Conservation (phyloP, 257 asterid species). For the Solanum habrochaites region DNA sequence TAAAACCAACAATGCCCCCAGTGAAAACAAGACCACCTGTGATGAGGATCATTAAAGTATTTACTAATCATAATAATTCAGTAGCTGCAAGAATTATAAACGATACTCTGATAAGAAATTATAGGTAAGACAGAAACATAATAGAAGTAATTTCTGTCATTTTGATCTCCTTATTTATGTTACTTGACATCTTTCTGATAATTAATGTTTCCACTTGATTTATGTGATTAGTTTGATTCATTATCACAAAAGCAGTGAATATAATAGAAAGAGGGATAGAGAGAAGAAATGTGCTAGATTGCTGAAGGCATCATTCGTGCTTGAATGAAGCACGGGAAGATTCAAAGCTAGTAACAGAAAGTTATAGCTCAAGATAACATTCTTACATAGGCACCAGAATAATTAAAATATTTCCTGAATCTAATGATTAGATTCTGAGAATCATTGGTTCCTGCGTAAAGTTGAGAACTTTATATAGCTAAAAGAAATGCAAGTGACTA, state of each 20-base stretch:
- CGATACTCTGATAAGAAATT: neutral
- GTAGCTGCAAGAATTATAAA: neutral
- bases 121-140: neutral
- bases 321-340: neutral
- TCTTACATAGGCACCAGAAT: neutral
- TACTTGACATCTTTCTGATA: neutral
- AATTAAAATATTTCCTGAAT: neutral
- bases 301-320: neutral
- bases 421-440: neutral
- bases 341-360: neutral
- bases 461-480: neutral
- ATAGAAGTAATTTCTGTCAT: neutral
- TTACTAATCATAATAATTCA: neutral
- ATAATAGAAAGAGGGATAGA: neutral
- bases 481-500: neutral
- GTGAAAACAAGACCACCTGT: constrained; percentile 73
- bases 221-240: neutral
- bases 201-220: neutral
- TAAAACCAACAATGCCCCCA: constrained; percentile 67
- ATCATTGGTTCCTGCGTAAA: neutral
- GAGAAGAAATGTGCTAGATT: neutral
- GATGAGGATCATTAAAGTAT: constrained; percentile 2
- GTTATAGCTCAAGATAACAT: neutral
- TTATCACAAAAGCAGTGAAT: neutral
- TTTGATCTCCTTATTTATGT: neutral